These are phyloP conservation scores for Plasmodium gaboni DNA, from an alignment of 169 alveolate species.

Conservation along the genomic window DNA sequence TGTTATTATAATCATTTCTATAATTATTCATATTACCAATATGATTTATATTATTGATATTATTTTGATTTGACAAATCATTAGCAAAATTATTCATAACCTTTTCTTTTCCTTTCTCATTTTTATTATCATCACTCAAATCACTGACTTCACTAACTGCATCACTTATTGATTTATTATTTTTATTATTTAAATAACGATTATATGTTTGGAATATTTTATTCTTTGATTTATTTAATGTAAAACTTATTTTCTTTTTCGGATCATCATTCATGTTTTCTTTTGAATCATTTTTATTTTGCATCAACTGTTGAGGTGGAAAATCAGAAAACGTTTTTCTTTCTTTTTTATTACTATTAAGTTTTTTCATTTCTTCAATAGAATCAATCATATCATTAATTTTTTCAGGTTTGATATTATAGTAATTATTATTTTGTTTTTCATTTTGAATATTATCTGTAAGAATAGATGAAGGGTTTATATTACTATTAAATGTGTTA, in stretches of 20 bases:
- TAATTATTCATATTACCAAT: background rate
- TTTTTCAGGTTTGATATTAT: constrained; percentile 47
- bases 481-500: background rate
- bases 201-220: constrained; percentile 50
- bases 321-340: constrained; percentile 13
- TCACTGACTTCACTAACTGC: constrained; percentile 27
- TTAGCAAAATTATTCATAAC: background rate
- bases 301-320: background rate
- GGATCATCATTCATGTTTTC: constrained; percentile 32
- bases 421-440: constrained; percentile 1
- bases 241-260: constrained; percentile 63
- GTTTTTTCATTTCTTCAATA: constrained; percentile 66
- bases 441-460: background rate
- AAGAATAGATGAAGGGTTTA: background rate
- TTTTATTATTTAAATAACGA: constrained; percentile 2
- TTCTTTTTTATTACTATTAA: constrained; percentile 49
- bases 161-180: constrained; percentile 17
- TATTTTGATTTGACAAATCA: background rate
- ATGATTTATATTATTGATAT: background rate
- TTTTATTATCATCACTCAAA: constrained; percentile 26
- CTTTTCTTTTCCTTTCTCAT: background rate
- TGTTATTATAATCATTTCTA: background rate
- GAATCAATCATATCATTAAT: constrained; percentile 71
- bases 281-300: background rate
- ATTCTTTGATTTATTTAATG: constrained; percentile 47